Evolutionary conservation across 2,329 filamentous ascomycete species (phyloP).

Genomic region (Paecilomyces sp.): DNA sequence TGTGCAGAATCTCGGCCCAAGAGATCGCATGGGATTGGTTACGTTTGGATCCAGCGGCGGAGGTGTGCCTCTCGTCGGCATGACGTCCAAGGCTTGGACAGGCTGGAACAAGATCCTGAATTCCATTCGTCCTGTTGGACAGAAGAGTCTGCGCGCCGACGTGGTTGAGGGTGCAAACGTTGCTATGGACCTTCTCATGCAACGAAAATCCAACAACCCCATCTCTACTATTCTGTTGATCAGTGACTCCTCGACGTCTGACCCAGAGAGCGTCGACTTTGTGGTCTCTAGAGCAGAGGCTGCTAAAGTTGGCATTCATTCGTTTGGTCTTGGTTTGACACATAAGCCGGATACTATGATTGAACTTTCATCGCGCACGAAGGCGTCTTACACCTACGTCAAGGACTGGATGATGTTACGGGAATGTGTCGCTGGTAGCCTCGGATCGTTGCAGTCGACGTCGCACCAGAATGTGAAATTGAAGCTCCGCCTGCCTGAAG

Average conservation of each 20-base stretch:
- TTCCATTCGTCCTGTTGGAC: conserved; percentile 85
- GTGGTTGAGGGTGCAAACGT: conserved; percentile 97
- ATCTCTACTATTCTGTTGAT: conserved; percentile 94
- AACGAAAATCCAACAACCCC: conserved; percentile 90
- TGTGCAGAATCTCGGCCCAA: conserved; percentile 79
- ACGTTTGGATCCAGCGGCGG: conserved; percentile 94
- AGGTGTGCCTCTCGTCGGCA: conserved; percentile 90
- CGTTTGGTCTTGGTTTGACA: conserved; percentile 90
- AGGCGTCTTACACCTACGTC: conserved; percentile 95
- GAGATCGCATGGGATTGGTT: conserved; percentile 93
- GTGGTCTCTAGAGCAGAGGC: conserved; percentile 94
- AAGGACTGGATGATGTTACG: conserved; percentile 99
- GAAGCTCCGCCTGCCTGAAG: conserved; percentile 87
- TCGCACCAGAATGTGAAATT: conserved; percentile 99
- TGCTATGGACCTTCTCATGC: conserved; percentile 97
- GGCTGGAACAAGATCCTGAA: conserved; percentile 83
- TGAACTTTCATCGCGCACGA: conserved; percentile 87
- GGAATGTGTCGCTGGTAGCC: conserved; percentile 87
- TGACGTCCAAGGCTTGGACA: conserved; percentile 91
- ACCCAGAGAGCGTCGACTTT: conserved; percentile 93
- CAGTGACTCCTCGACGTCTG: conserved; percentile 91
- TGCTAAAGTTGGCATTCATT: conserved; percentile 94
- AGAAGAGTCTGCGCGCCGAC: conserved; percentile 93
- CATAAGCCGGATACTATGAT: conserved; percentile 99
- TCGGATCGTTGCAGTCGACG: conserved; percentile 83